Evolutionary conservation across 2,329 filamentous ascomycete genomes (phyloP).

Genomic region (Penicillium sp.): DNA sequence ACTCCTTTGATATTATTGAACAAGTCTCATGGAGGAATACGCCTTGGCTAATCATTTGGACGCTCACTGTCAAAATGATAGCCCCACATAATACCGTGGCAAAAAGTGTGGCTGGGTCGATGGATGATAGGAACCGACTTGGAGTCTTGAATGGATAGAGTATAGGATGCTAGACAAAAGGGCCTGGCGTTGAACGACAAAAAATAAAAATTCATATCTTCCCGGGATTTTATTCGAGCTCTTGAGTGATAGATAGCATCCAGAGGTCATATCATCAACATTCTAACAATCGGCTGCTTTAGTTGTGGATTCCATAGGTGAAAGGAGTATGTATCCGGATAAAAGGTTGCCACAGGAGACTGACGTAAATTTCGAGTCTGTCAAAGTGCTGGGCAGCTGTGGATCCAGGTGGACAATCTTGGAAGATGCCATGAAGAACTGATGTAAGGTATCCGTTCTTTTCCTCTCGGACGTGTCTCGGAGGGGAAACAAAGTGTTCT

Average conservation of each 20-base stretch:
- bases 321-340: not conserved
- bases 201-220: not conserved
- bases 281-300: not conserved
- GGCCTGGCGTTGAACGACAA: not conserved
- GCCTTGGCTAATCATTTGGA: not conserved
- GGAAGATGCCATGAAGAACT: not conserved
- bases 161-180: not conserved
- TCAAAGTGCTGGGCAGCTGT: not conserved
- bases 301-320: not conserved
- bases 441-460: constrained; percentile 1
- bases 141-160: not conserved
- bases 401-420: not conserved
- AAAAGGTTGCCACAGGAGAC: not conserved
- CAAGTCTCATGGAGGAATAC: not conserved
- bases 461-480: not conserved
- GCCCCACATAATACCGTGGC: not conserved
- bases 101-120: not conserved
- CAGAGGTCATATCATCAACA: too few species aligned
- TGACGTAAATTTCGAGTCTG: constrained; percentile 3
- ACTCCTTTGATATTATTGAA: not conserved
- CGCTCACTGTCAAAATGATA: not conserved
- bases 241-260: not conserved
- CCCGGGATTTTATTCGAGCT: not conserved
- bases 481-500: not conserved
- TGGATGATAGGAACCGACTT: not conserved